Evolutionary conservation across 768 basidiomycete genomes (phyloP).

Genomic region (Plicaturopsis crispa): DNA sequence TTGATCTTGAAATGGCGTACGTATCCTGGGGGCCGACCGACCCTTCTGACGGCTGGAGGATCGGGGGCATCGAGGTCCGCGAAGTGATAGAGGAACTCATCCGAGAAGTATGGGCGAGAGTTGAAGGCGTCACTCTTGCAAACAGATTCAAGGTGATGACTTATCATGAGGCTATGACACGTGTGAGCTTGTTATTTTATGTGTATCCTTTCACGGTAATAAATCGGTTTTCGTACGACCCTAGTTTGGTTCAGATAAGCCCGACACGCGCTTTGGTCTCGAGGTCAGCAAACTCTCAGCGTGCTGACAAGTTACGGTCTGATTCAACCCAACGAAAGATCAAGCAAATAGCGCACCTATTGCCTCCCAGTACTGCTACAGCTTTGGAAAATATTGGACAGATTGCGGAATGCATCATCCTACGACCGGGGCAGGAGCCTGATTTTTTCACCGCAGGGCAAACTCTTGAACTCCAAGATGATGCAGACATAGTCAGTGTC

Average conservation of each 20-base stretch:
- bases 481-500: too few relatives aligned
- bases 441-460: constrained; percentile 22
- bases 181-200: constrained; percentile 38
- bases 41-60: constrained; percentile 53
- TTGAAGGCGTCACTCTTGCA: constrained; percentile 57
- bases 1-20: constrained; percentile 96
- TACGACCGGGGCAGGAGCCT: constrained; percentile 19
- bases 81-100: constrained; percentile 71
- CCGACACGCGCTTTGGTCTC: constrained; percentile 82
- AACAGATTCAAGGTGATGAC: constrained; percentile 74
- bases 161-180: constrained; percentile 85
- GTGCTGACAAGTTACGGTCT: too few relatives aligned
- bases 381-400: too few relatives aligned
- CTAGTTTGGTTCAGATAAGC: constrained; percentile 92
- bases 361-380: too few relatives aligned
- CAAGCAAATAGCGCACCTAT: too few relatives aligned
- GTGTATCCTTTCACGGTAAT: constrained; percentile 9
- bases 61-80: constrained; percentile 81
- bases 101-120: constrained; percentile 64
- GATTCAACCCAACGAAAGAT: too few relatives aligned
- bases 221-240: constrained; percentile 14
- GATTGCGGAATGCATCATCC: constrained; percentile 22
- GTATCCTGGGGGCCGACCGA: constrained; percentile 63
- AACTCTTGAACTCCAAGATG: too few relatives aligned
- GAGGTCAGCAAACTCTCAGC: constrained; percentile 56